These are phyloP conservation scores for Tolypocladium tropicale DNA, from an alignment of 2,329 filamentous ascomycete species.

Conservation along the genomic window DNA sequence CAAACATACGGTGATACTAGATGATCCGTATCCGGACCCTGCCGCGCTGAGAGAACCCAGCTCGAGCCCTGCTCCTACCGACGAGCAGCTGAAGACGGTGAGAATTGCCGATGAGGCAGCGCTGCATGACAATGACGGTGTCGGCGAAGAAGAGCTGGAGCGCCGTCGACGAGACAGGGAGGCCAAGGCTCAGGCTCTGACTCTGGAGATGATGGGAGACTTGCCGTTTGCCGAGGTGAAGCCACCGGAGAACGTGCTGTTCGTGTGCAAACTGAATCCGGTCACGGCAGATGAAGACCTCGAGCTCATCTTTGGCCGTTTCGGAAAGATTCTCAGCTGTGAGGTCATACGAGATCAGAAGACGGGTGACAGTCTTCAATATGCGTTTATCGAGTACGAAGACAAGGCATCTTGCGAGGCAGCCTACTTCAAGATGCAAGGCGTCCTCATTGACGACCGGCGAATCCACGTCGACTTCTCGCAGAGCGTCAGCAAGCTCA, in stretches of 20 bases:
- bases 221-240: constrained; percentile 95
- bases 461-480: constrained; percentile 98
- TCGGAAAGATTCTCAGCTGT: constrained; percentile 89
- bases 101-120: constrained; percentile 85
- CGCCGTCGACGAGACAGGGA: constrained; percentile 76
- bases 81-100: constrained; percentile 81
- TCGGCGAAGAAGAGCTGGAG: constrained; percentile 72
- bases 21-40: constrained; percentile 86
- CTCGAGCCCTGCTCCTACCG: constrained; percentile 69
- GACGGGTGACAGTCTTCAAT: constrained; percentile 90
- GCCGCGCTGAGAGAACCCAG: constrained; percentile 64
- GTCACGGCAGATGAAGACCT: constrained; percentile 92
- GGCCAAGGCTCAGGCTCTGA: constrained; percentile 86
- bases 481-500: constrained; percentile 82
- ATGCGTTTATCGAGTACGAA: constrained; percentile 95
- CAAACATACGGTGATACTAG: constrained; percentile 81
- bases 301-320: constrained; percentile 92
- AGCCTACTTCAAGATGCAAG: constrained; percentile 98
- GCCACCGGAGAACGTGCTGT: constrained; percentile 92
- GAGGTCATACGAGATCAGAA: constrained; percentile 92
- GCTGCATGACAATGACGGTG: constrained; percentile 57
- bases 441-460: constrained; percentile 90
- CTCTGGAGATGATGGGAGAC: constrained; percentile 95
- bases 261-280: constrained; percentile 97
- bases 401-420: constrained; percentile 88